phyloP scores from a whole-genome alignment of 257 asterid species.

The Solanum clarkiae region DNA sequence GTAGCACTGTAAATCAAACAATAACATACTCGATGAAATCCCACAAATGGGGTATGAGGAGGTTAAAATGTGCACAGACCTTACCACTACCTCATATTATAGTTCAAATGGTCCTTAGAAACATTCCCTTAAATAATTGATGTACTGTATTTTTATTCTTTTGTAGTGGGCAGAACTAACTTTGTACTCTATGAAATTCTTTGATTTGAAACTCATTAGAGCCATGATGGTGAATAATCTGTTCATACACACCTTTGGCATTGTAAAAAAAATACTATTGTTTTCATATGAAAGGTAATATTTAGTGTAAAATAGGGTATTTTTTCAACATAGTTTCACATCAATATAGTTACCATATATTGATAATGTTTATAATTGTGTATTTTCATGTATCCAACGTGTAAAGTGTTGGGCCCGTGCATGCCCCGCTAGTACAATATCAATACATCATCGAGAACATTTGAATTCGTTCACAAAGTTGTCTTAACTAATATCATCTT shows the following conservation, averaged over 20 bases:
- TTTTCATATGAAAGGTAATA: background rate
- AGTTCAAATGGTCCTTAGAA: background rate
- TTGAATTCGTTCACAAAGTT: too few species aligned
- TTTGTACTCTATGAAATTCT: background rate
- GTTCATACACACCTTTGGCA: background rate
- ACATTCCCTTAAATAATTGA: background rate
- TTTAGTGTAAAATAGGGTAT: background rate
- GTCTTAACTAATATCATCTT: too few species aligned
- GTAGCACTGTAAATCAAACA: background rate
- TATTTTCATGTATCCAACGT: background rate
- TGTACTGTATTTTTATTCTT: background rate
- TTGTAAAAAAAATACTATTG: background rate
- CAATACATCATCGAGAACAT: too few species aligned
- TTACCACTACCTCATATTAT: too few species aligned
- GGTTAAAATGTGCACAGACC: too few species aligned
- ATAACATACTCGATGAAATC: too few species aligned
- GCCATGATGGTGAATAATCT: background rate
- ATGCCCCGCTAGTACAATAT: too few species aligned
- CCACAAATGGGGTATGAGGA: rapidly evolving
- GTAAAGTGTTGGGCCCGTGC: too few species aligned
- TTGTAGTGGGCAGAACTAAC: background rate
- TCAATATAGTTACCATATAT: background rate
- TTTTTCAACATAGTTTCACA: background rate
- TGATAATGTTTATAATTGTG: background rate
- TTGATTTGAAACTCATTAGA: background rate